phyloP scores from a whole-genome alignment of 495 filamentous ascomycete genomes.

The Chaetomium cochliodes region DNA sequence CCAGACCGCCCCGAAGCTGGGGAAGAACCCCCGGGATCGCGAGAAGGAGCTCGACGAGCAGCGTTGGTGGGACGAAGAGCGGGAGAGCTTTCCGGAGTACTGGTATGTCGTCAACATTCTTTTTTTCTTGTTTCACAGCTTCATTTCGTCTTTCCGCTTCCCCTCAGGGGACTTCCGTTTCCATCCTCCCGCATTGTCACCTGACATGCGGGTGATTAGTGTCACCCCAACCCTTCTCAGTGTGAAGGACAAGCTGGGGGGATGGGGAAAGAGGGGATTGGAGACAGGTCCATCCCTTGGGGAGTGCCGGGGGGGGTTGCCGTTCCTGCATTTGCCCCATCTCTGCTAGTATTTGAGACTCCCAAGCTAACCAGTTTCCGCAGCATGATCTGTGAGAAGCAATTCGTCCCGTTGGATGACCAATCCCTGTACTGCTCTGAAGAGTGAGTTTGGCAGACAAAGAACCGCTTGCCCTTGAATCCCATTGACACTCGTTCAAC shows the following conservation, averaged over 20 bases:
- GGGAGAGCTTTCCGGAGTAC: slow-evolving; percentile 52
- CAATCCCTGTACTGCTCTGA: slow-evolving; percentile 51
- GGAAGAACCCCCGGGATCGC: slow-evolving; percentile 45
- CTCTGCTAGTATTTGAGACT: slow-evolving; percentile 12
- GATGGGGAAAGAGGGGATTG: not conserved
- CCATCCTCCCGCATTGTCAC: slow-evolving; percentile 43
- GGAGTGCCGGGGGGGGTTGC: slow-evolving; percentile 19
- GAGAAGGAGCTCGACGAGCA: slow-evolving; percentile 49
- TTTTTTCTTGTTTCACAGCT: slow-evolving; percentile 23
- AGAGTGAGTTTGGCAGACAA: slow-evolving; percentile 42
- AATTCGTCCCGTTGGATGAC: slow-evolving; percentile 47
- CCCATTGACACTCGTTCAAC: slow-evolving; percentile 26
- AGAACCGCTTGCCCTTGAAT: not conserved
- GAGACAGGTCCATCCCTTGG: not conserved
- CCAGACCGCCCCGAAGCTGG: slow-evolving; percentile 42
- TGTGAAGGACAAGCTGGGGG: slow-evolving; percentile 10
- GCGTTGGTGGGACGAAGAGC: slow-evolving; percentile 49
- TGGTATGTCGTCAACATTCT: slow-evolving; percentile 42
- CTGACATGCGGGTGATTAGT: slow-evolving; percentile 44
- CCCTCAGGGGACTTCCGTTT: slow-evolving; percentile 35
- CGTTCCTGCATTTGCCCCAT: slow-evolving; percentile 46
- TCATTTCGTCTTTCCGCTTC: slow-evolving; percentile 17
- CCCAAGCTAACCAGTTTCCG: slow-evolving; percentile 23
- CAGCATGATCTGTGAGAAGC: slow-evolving; percentile 55
- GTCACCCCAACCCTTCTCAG: slow-evolving; percentile 31